Base-by-base conservation (phyloP, 257 asterid species). In the Capsicum rhomboideum region DNA sequence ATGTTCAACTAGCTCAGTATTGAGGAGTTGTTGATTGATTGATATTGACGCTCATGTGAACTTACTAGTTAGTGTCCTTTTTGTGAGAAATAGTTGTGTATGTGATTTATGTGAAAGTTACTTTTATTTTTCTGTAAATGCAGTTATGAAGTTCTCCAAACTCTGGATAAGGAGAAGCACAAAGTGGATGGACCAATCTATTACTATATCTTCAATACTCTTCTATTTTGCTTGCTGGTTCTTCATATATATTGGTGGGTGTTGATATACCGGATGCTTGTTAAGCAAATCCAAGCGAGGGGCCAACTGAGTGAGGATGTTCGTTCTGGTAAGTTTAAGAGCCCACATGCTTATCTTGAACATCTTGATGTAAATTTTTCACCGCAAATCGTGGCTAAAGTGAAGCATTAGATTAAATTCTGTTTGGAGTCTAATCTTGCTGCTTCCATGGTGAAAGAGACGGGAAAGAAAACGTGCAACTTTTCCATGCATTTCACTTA, bases 201-300 rank as follows among this genome's bases (percentile, higher is more conserved):
- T 84, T 96, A 94, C 92, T 96, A 96, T 85, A 11, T 93, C 63
- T 96, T 96, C 92, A 96, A 96, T 85, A 69, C 93, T 53, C 97
- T 96, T 85, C 97, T 96, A 40, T 94, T 89, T 93, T 90, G 92
- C 67, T 87, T 96, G 88, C 95, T 96, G 59, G 98, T 96, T 85
- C 95, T 96, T 63, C 95, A 96, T 79, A 84, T 94, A 86, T 96
- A 96, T 86, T 96, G 99, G 99, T 92, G 95, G 93, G 92, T 91
- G 34, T 87, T 96, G 84, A 96, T 96, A 86, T 93, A 81, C 80
- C 93, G 98, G 75, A 96, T 96, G 99, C 94, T 96, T 17, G 94
- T 93, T 79, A 85, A 80, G 80, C 99, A 96, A 90, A 90, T 96
- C 88, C 88, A 88, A 85, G 94, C 95, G 21, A 91, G 98, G 64